phyloP scores from a whole-genome alignment of 352 stramenopile species.

The Pythium vanterpoolii region DNA sequence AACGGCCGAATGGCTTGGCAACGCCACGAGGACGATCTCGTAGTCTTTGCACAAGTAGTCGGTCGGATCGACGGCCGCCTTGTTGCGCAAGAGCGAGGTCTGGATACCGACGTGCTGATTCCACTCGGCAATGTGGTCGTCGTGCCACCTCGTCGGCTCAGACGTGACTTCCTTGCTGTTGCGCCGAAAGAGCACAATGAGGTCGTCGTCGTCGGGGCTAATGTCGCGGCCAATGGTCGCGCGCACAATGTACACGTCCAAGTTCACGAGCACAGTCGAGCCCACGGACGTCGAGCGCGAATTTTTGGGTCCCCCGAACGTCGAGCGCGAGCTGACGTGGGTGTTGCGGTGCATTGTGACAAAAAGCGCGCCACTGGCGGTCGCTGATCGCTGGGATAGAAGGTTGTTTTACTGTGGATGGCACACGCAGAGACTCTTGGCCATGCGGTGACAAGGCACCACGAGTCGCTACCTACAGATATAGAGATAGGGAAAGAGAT shows the following conservation, averaged over 20 bases:
- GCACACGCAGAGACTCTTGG: neutral
- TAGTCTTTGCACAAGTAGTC: slow-evolving; percentile 80
- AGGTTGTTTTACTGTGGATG: too few species aligned
- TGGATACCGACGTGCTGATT: slow-evolving; percentile 78
- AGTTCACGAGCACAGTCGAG: slow-evolving; percentile 66
- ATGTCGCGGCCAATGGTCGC: slow-evolving; percentile 76
- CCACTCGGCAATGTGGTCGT: slow-evolving; percentile 69
- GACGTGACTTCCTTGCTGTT: slow-evolving; percentile 81
- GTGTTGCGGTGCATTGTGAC: slow-evolving; percentile 16
- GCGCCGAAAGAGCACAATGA: slow-evolving; percentile 80
- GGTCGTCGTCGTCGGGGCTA: slow-evolving; percentile 60
- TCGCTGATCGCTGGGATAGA: too few species aligned
- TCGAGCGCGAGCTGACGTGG: slow-evolving; percentile 8
- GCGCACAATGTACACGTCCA: slow-evolving; percentile 65
- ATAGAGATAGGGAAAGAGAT: neutral
- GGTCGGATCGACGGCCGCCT: slow-evolving; percentile 20
- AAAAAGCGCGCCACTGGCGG: neutral
- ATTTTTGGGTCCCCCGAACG: slow-evolving; percentile 13
- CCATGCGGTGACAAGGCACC: slow-evolving; percentile 5
- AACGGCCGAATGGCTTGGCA: slow-evolving; percentile 78
- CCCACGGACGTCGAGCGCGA: slow-evolving; percentile 19
- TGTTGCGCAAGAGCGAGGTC: slow-evolving; percentile 65
- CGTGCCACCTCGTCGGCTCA: slow-evolving; percentile 58
- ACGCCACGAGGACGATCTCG: slow-evolving; percentile 76
- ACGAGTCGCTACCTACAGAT: too few species aligned